Evolutionary conservation across 331 rosid species (phyloP).

Genomic region (Quercus lobata): DNA sequence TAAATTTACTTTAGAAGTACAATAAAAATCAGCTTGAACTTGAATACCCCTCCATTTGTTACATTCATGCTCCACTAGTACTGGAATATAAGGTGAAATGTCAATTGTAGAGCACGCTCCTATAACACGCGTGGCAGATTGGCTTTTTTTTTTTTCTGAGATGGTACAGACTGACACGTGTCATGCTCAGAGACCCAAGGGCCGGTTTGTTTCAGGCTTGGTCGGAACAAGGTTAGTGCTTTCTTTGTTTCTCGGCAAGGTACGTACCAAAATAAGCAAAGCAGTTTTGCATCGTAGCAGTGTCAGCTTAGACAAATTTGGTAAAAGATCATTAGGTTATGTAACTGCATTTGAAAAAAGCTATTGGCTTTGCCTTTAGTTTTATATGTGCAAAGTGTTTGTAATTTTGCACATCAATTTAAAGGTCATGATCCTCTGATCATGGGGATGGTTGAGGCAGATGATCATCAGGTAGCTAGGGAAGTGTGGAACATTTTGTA

Average conservation of each 20-base stretch:
- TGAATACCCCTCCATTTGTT: not conserved
- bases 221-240: slow-evolving; percentile 19
- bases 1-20: too few species aligned
- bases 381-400: not conserved
- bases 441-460: not conserved
- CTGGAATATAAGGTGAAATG: not conserved
- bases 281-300: not conserved
- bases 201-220: slow-evolving; percentile 9
- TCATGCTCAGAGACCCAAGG: slow-evolving; percentile 9
- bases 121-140: not conserved
- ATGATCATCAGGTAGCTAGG: slow-evolving; percentile 4
- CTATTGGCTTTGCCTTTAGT: not conserved
- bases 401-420: slow-evolving; percentile 2
- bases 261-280: slow-evolving; percentile 15
- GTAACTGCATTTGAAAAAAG: slow-evolving; percentile 12
- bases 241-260: not conserved
- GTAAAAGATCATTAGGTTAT: slow-evolving; percentile 18
- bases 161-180: slow-evolving; percentile 28
- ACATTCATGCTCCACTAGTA: not conserved
- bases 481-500: not conserved
- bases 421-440: slow-evolving; percentile 25
- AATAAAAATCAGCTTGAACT: too few species aligned
- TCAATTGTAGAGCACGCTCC: not conserved
- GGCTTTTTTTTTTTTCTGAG: not conserved
- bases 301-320: slow-evolving; percentile 31